These are phyloP conservation scores for Glycine latifolia DNA, from an alignment of 306 rosid genomes.

Conservation along the genomic window DNA sequence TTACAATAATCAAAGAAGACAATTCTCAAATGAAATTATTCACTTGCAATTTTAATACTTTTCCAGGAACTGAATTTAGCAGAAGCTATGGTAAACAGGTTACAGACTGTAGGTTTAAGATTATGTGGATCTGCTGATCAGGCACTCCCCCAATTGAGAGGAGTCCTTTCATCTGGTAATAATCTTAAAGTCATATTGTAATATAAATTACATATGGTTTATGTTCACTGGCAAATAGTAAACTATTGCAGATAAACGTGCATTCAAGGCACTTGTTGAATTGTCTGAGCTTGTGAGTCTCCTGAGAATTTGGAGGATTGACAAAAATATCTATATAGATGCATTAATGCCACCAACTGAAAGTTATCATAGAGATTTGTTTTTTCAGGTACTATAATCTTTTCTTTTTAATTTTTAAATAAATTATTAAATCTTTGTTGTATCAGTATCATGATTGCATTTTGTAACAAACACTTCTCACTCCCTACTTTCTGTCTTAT, in stretches of 20 bases:
- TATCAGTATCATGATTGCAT: conserved; percentile 15
- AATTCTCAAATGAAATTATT: conserved; percentile 10
- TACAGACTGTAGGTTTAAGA: conserved; percentile 89
- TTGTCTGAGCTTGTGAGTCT: conserved; percentile 76
- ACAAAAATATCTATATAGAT: conserved; percentile 75
- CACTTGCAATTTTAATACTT: conserved; percentile 33
- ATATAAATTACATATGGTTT: conserved; percentile 17
- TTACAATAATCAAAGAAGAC: neutral
- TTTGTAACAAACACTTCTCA: conserved; percentile 18
- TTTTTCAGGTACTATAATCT: conserved; percentile 80
- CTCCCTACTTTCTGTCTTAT: conserved; percentile 17
- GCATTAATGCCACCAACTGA: conserved; percentile 90
- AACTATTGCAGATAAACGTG: conserved; percentile 74
- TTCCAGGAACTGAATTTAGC: conserved; percentile 82
- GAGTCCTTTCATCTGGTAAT: conserved; percentile 86
- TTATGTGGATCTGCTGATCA: conserved; percentile 88
- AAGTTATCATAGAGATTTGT: conserved; percentile 81
- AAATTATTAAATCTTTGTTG: conserved; percentile 15
- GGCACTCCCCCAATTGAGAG: conserved; percentile 94
- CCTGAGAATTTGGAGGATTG: conserved; percentile 87
- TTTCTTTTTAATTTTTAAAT: neutral
- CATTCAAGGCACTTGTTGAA: conserved; percentile 91
- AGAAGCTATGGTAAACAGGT: conserved; percentile 89
- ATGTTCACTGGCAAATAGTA: conserved; percentile 37
- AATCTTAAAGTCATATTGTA: conserved; percentile 33